phyloP scores from a whole-genome alignment of 495 filamentous ascomycete species.

The Stereocaulon alpinum region DNA sequence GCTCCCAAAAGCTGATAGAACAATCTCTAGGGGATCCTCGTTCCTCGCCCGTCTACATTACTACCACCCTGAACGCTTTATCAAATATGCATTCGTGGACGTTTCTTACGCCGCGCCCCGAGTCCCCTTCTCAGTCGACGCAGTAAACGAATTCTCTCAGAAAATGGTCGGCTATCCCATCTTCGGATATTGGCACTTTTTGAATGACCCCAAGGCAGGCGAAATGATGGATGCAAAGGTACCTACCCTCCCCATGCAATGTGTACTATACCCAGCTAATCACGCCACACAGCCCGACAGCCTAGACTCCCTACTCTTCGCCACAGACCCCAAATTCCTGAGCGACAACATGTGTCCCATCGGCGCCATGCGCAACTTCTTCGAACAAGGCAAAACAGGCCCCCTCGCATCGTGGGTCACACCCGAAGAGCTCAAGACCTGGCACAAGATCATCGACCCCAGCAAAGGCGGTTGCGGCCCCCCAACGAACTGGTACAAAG shows the following conservation, averaged over 20 bases:
- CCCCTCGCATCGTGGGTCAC: conserved; percentile 23
- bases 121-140: conserved; percentile 22
- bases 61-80: conserved; percentile 24
- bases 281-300: conserved; percentile 20
- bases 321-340: conserved; percentile 19
- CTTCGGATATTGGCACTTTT: conserved; percentile 27
- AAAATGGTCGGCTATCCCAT: conserved; percentile 24
- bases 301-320: conserved; percentile 25
- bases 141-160: conserved; percentile 21
- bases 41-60: conserved; percentile 26
- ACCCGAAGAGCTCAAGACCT: conserved; percentile 19
- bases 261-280: not conserved
- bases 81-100: conserved; percentile 23
- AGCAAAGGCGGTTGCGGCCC: conserved; percentile 18
- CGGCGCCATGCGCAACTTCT: conserved; percentile 23
- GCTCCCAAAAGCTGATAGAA: not conserved
- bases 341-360: conserved; percentile 20
- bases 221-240: conserved; percentile 26
- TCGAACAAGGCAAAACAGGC: conserved; percentile 17
- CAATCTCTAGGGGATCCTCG: conserved; percentile 20
- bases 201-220: conserved; percentile 19
- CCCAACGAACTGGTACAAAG: conserved; percentile 28
- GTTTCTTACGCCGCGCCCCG: conserved; percentile 24
- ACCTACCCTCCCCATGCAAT: conserved; percentile 6
- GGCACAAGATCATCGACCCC: conserved; percentile 24